Evolutionary conservation across 2,329 filamentous ascomycete species (phyloP).

Genomic region (Beauveria australis): DNA sequence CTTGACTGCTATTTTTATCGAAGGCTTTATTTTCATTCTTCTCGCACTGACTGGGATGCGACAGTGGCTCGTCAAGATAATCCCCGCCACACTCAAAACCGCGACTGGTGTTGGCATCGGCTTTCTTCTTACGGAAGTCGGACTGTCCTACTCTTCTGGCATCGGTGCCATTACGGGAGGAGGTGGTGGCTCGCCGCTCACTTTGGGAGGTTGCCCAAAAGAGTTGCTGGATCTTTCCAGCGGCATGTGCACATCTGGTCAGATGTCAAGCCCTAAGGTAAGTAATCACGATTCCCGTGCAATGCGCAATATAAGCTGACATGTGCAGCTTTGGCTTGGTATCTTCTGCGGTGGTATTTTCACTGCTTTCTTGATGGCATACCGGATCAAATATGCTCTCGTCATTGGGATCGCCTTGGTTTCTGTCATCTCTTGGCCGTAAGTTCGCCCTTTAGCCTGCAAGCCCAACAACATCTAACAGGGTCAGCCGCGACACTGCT

Average conservation of each 20-base stretch:
- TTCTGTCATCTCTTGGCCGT: slow-evolving; percentile 69
- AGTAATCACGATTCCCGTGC: slow-evolving; percentile 12
- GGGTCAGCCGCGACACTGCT: slow-evolving; percentile 48
- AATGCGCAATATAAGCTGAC: background rate
- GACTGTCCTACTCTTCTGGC: slow-evolving; percentile 68
- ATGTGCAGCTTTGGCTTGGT: slow-evolving; percentile 66
- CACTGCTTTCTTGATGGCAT: slow-evolving; percentile 73
- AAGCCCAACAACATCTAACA: slow-evolving; percentile 9
- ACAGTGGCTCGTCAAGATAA: slow-evolving; percentile 62
- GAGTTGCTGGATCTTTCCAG: slow-evolving; percentile 39
- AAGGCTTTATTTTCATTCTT: slow-evolving; percentile 56
- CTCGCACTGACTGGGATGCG: slow-evolving; percentile 60
- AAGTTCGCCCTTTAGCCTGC: slow-evolving; percentile 22
- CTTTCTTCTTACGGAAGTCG: slow-evolving; percentile 55
- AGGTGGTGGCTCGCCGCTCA: slow-evolving; percentile 55
- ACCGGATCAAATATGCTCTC: slow-evolving; percentile 66
- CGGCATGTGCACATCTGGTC: slow-evolving; percentile 46
- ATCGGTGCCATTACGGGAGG: slow-evolving; percentile 76
- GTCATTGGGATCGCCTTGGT: slow-evolving; percentile 65
- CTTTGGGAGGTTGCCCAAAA: slow-evolving; percentile 64
- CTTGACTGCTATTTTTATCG: slow-evolving; percentile 56
- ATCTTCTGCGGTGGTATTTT: slow-evolving; percentile 73
- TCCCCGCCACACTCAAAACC: slow-evolving; percentile 56
- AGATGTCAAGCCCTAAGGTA: slow-evolving; percentile 71
- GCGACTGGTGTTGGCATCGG: slow-evolving; percentile 59